Conservation (phyloP, 805 yeast species). For the Saccharomyces kudriavzevii region DNA sequence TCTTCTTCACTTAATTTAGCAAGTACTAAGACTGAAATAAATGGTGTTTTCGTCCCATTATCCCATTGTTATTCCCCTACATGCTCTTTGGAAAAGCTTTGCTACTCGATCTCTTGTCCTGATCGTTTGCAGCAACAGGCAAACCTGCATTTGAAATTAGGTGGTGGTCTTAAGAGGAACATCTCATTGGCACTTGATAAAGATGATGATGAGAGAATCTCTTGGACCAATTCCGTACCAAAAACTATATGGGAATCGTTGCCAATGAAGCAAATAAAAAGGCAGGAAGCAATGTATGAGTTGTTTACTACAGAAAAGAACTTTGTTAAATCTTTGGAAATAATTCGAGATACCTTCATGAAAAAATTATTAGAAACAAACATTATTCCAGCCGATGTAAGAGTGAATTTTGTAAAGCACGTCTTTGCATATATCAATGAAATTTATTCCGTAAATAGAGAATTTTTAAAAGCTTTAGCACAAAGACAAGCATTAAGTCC, state of each 20-base stretch:
- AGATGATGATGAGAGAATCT: constrained; percentile 42
- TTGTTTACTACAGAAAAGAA: constrained; percentile 87
- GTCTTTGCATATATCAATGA: constrained; percentile 84
- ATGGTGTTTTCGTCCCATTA: constrained; percentile 86
- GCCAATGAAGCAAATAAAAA: constrained; percentile 72
- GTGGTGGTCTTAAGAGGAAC: constrained; percentile 74
- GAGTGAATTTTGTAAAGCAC: constrained; percentile 80
- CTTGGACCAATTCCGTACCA: constrained; percentile 89
- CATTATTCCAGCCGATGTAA: constrained; percentile 73
- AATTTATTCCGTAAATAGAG: constrained; percentile 67
- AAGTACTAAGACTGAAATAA: constrained; percentile 34
- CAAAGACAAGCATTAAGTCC: constrained; percentile 76
- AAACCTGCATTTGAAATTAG: constrained; percentile 76
- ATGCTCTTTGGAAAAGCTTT: constrained; percentile 76
- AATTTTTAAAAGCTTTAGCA: constrained; percentile 79
- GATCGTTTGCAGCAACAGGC: constrained; percentile 93
- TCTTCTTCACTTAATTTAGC: constrained; percentile 1
- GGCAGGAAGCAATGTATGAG: constrained; percentile 91
- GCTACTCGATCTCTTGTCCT: constrained; percentile 96
- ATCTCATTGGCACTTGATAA: constrained; percentile 31
- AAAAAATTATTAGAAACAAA: constrained; percentile 76
- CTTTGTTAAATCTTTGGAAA: constrained; percentile 86
- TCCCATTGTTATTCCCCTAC: constrained; percentile 97
- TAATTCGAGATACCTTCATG: constrained; percentile 85
- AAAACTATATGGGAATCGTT: constrained; percentile 63